Conservation (phyloP, 352 stramenopile genomes). For the Phytopythium mirpurense region DNA sequence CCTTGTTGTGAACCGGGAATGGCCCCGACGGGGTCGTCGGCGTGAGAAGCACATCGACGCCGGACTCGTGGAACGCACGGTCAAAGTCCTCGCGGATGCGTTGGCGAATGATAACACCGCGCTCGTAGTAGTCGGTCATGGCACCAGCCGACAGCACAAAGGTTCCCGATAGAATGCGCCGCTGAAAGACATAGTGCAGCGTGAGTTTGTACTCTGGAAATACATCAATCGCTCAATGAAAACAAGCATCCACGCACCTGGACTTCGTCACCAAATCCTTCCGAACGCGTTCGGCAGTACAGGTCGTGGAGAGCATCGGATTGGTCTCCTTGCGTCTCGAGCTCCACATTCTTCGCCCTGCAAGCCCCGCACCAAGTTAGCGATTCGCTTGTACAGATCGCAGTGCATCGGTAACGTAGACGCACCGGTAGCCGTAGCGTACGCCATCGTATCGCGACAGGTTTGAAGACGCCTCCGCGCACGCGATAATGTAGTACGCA, state of each 20-base stretch:
- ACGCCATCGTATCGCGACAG: slow-evolving; percentile 97
- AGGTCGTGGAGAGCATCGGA: slow-evolving; percentile 80
- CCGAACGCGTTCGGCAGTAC: slow-evolving; percentile 82
- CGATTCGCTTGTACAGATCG: background rate
- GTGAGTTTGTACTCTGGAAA: too few relatives aligned
- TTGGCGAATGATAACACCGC: slow-evolving; percentile 73
- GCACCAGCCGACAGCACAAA: slow-evolving; percentile 87
- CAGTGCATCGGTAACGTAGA: background rate
- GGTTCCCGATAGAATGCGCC: slow-evolving; percentile 88
- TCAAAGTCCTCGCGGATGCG: slow-evolving; percentile 78
- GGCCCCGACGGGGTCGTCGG: slow-evolving; percentile 83
- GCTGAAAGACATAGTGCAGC: slow-evolving; percentile 31
- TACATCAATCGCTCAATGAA: too few relatives aligned
- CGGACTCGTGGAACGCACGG: slow-evolving; percentile 40
- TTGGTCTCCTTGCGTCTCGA: slow-evolving; percentile 52
- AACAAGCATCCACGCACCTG: slow-evolving; percentile 30
- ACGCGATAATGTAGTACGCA: slow-evolving; percentile 98
- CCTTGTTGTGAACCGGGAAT: slow-evolving; percentile 56
- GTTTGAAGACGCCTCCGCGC: slow-evolving; percentile 97
- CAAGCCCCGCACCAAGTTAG: slow-evolving; percentile 4
- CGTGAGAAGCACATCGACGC: slow-evolving; percentile 82
- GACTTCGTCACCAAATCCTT: slow-evolving; percentile 91
- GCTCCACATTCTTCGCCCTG: slow-evolving; percentile 47
- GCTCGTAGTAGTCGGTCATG: slow-evolving; percentile 89
- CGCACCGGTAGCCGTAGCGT: slow-evolving; percentile 80